phyloP scores from a whole-genome alignment of 2,329 filamentous ascomycete species.

The Botrytis tulipae region DNA sequence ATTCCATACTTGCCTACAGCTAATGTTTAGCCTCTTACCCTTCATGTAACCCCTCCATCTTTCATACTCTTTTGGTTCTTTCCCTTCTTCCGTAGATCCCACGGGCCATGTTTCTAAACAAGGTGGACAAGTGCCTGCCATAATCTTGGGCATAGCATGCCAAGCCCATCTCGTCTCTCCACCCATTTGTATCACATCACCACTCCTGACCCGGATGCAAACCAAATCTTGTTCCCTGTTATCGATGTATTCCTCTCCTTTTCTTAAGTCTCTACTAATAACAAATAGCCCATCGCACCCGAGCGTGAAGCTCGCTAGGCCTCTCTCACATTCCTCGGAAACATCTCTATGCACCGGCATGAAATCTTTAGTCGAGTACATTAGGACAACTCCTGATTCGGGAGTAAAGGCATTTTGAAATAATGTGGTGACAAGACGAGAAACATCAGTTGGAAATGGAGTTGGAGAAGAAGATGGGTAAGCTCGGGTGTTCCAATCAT shows the following conservation, averaged over 20 bases:
- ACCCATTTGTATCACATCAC: slow-evolving; percentile 90
- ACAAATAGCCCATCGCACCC: slow-evolving; percentile 91
- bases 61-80: slow-evolving; percentile 46
- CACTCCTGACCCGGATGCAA: slow-evolving; percentile 70
- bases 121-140: slow-evolving; percentile 73
- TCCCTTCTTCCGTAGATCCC: slow-evolving; percentile 34
- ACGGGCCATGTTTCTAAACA: slow-evolving; percentile 75
- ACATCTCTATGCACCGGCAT: slow-evolving; percentile 93
- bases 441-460: slow-evolving; percentile 71
- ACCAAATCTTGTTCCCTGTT: slow-evolving; percentile 42
- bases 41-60: slow-evolving; percentile 86
- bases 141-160: slow-evolving; percentile 90
- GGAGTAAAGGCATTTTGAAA: slow-evolving; percentile 71
- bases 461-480: slow-evolving; percentile 70
- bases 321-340: slow-evolving; percentile 75
- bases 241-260: slow-evolving; percentile 30
- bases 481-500: slow-evolving; percentile 85
- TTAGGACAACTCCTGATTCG: slow-evolving; percentile 88
- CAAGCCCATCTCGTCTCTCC: slow-evolving; percentile 80
- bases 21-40: slow-evolving; percentile 84
- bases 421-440: slow-evolving; percentile 61
- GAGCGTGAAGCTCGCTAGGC: slow-evolving; percentile 79
- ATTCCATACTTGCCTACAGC: slow-evolving; percentile 81
- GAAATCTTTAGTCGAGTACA: slow-evolving; percentile 87
- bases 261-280: slow-evolving; percentile 55